Evolutionary conservation across 768 basidiomycete genomes (phyloP).

Genomic region (Nevesoporus exiguus): DNA sequence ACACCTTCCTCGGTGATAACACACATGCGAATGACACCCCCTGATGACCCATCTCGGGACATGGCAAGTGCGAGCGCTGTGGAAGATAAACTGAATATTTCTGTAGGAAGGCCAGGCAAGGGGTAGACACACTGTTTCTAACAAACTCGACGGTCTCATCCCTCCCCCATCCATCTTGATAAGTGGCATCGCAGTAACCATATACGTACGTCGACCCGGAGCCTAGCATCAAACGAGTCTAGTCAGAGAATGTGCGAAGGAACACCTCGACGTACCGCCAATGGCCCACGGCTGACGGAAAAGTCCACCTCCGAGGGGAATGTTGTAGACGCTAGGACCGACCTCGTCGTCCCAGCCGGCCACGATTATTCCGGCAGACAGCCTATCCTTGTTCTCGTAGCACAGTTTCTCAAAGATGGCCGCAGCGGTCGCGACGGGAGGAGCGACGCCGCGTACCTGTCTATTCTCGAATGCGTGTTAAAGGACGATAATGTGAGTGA

Average conservation of each 20-base stretch:
- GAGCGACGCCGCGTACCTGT: conserved; percentile 59
- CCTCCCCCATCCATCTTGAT: conserved; percentile 83
- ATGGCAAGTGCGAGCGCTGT: conserved; percentile 91
- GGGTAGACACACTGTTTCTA: conserved; percentile 74
- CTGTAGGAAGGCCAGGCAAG: not conserved
- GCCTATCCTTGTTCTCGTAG: conserved; percentile 88
- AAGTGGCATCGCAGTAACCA: conserved; percentile 99
- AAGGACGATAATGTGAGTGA: not conserved
- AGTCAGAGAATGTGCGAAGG: not conserved
- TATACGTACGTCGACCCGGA: conserved; percentile 98
- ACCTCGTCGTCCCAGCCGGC: conserved; percentile 94
- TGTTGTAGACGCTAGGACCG: conserved; percentile 94
- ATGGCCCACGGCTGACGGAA: conserved; percentile 99
- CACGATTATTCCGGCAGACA: conserved; percentile 94
- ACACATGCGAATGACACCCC: conserved; percentile 95
- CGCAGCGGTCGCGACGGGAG: conserved; percentile 80
- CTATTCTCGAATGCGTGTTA: conserved; percentile 26
- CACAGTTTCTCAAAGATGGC: conserved; percentile 82
- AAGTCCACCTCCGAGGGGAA: conserved; percentile 93
- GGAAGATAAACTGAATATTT: conserved; percentile 6
- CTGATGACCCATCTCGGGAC: conserved; percentile 97
- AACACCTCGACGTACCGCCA: conserved; percentile 58
- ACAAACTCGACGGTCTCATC: conserved; percentile 94
- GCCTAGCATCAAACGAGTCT: conserved; percentile 40
- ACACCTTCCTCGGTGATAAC: conserved; percentile 93